Evolutionary conservation across 495 filamentous ascomycete genomes (phyloP), one percentile per base, ranked within the genome.

Genomic region (Staphylotrichum longicolle): DNA sequence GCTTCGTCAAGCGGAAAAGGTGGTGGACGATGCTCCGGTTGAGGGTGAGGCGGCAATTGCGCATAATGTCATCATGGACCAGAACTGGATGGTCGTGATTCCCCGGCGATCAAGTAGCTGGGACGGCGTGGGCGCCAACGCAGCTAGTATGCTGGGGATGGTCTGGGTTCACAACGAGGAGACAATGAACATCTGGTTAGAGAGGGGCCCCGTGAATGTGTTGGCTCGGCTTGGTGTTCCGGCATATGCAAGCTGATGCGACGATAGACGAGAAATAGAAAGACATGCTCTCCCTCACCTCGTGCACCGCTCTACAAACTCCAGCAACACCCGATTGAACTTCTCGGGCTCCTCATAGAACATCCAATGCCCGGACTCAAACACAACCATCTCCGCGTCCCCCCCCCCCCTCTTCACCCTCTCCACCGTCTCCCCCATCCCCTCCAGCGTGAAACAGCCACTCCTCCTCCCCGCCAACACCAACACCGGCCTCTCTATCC

Each of bases 271-370:
- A 27, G 20, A 27, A 27, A 27, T 27, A 27, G 20, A 27, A 27
- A 27, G 20, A 27, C 20, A 27, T 27, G 20, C 20, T 27, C 20
- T 27, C 20, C 41, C 35, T 51, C 12, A 62, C 32, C n/a, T 50
- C n/a, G 46, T 52, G 32, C 52, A 61, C 34, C 10, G 39, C 14
- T 52, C 56, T 44, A 68, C 65, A 65, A 77, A 78, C 20, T 63
- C 65, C n/a, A 74, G 30, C n/a, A 77, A 48, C 63, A 76, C 68
- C 34, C 37, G 58, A 47, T 75, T 75, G 45, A 81, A 81, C 52
- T 63, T 57, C 53, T 72, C 72, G 0, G 77, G 72, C 59, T 79
- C 64, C 67, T 81, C 78, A 50, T 74, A 81, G 54, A 80, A 81
- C 48, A 77, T 45, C 78, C 78, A 81, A 58, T 81, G 78, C 0